Base-by-base conservation (phyloP, 345 rosid species). In the Syzygium grande region DNA sequence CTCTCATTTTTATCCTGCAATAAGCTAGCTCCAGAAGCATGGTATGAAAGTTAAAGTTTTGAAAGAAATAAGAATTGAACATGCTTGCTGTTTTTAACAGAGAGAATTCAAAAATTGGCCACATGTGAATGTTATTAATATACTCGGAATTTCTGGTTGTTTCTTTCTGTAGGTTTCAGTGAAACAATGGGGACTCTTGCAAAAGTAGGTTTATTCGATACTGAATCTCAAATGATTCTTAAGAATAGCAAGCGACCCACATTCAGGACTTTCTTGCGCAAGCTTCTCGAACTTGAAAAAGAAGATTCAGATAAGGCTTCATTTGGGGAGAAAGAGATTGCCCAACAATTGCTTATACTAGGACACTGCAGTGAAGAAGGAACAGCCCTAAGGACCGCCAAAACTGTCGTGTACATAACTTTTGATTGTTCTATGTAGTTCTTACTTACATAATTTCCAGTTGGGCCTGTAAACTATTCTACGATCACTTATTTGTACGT, bases 161-260 rank as follows among this genome's bases (percentile, higher is more conserved):
- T 87, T 7, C 22, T 88, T 84, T 88, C 61, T 89, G 84, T 90
- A 95, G 98, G 99, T 58, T 97, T 95, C 89, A 88, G 99, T 38
- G 89, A 92, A 89, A 94, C 92, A 84, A 96, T 96, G 99, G 92
- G 92, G 56, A 94, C 96, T 29, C 93, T 96, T 85, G 92, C 95
- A n/a, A 96, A 92, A 92, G 93, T 95, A 51, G 97, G 99, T 73
- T 90, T 96, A 83, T 94, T 97, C 52, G 87, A 90, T 25, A 15
- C 84, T n/a, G 95, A 93, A 92, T 61, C 93, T 86, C 92, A 91
- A 89, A 91, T 93, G 58, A 43, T 91, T 87, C 94, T 95, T 85
- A 86, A 86, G 87, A 87, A 80, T 29, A 92, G 88, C 87, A 84
- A 87, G 55, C 92, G 90, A 80, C 90, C 91, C 15, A 93, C 94